A percentile compares a stretch with the other conserved stretches of the same genome.
Conservation (phyloP, 768 basidiomycete species). For the Trametopsis cervina region DNA sequence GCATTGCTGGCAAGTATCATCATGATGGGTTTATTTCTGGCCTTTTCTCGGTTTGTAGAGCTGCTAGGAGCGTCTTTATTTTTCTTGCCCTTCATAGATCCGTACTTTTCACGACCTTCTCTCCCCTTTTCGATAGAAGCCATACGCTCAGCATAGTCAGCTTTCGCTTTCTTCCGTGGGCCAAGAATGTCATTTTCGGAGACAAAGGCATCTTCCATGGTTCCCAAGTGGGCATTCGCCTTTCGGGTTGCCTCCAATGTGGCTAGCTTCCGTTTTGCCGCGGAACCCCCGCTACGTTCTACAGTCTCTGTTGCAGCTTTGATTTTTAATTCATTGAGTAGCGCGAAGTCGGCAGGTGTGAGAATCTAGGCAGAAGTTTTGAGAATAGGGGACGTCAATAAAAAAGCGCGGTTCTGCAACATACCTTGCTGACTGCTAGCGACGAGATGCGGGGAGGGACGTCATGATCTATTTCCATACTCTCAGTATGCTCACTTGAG, state of each 20-base stretch:
- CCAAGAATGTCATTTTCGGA: constrained; percentile 92
- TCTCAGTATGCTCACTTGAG: constrained; percentile 38
- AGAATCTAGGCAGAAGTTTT: constrained; percentile 57
- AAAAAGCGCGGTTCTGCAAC: background rate
- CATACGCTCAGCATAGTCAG: constrained; percentile 90
- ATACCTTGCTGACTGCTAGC: constrained; percentile 76
- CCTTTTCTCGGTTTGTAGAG: constrained; percentile 89
- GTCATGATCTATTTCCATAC: constrained; percentile 13
- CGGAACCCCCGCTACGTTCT: constrained; percentile 61
- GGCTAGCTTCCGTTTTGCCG: constrained; percentile 86
- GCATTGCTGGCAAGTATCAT: constrained; percentile 77
- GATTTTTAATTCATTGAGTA: constrained; percentile 82
- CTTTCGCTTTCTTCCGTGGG: constrained; percentile 87
- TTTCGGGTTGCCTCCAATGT: constrained; percentile 70
- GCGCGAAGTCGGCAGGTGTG: constrained; percentile 92
- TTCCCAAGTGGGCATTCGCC: constrained; percentile 34
- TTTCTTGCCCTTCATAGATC: constrained; percentile 87
- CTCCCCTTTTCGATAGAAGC: constrained; percentile 88
- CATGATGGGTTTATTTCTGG: constrained; percentile 92
- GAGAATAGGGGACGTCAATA: background rate
- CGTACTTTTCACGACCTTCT: constrained; percentile 92
- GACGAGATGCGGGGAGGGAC: constrained; percentile 44
- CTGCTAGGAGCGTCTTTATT: constrained; percentile 77
- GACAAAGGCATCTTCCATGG: constrained; percentile 55
- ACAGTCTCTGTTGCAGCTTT: constrained; percentile 70